phyloP scores from a whole-genome alignment of 371 early-diverging fungal genomes.

The Dipsacomyces acuminosporus region DNA sequence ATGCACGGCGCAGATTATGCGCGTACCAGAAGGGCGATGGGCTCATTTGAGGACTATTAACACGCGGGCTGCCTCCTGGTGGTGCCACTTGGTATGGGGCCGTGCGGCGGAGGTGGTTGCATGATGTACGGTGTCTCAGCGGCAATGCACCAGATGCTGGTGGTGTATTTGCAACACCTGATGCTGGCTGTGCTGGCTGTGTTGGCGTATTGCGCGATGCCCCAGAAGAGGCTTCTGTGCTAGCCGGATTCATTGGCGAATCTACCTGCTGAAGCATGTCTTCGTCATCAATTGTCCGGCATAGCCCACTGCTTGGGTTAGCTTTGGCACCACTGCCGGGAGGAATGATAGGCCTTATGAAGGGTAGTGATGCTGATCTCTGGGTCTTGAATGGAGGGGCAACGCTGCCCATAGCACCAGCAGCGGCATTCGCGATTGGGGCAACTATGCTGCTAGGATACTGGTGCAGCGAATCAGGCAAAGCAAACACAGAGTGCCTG shows the following conservation, averaged over 20 bases:
- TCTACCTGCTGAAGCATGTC: not conserved
- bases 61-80: constrained; percentile 17
- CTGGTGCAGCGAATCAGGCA: constrained; percentile 11
- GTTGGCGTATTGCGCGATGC: too few relatives aligned
- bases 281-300: constrained; percentile 18
- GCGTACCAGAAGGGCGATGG: constrained; percentile 37
- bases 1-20: constrained; percentile 25
- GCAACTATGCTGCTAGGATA: not conserved
- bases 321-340: constrained; percentile 3
- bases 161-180: constrained; percentile 30
- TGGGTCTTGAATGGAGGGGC: constrained; percentile 30
- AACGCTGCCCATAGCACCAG: not conserved
- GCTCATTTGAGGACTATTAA: constrained; percentile 40
- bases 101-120: constrained; percentile 36
- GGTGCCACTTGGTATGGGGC: constrained; percentile 42
- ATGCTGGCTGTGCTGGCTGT: constrained; percentile 3
- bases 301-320: constrained; percentile 27
- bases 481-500: constrained; percentile 16
- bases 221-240: too few relatives aligned
- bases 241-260: too few relatives aligned
- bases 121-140: constrained; percentile 36
- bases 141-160: constrained; percentile 21
- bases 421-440: not conserved
- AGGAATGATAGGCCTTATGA: constrained; percentile 18
- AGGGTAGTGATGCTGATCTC: constrained; percentile 44